Percentiles rank a stretch among this genome's conserved stretches.
phyloP scores from a whole-genome alignment of 306 rosid genomes.

The Prunus kanzakura region DNA sequence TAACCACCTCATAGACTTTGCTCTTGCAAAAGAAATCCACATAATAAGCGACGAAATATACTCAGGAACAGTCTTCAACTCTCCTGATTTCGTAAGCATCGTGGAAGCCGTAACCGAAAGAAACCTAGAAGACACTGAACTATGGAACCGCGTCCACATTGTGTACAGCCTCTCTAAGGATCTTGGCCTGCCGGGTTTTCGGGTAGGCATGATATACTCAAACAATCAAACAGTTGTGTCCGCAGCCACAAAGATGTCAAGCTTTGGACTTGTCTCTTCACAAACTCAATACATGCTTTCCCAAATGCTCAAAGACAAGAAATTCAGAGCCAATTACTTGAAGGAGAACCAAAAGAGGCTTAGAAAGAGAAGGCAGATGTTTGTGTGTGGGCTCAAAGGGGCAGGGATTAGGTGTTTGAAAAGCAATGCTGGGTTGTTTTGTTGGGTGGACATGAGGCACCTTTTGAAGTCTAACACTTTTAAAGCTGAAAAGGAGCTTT shows the following conservation, averaged over 20 bases:
- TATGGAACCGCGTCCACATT: constrained; percentile 45
- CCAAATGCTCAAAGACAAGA: constrained; percentile 42
- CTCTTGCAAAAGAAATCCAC: constrained; percentile 42
- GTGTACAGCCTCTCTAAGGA: constrained; percentile 81
- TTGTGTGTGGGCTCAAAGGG: constrained; percentile 44
- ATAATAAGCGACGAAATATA: constrained; percentile 82
- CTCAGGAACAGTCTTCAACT: constrained; percentile 61
- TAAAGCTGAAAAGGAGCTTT: constrained; percentile 74
- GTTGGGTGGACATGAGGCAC: constrained; percentile 88
- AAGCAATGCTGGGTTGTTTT: constrained; percentile 76
- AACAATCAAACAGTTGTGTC: constrained; percentile 41
- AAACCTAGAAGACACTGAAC: neutral
- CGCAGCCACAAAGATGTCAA: constrained; percentile 89
- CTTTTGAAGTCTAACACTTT: constrained; percentile 40
- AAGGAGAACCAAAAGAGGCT: constrained; percentile 43
- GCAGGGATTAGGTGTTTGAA: constrained; percentile 57
- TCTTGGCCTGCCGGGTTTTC: constrained; percentile 67
- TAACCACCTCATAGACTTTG: constrained; percentile 47
- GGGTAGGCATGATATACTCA: constrained; percentile 84
- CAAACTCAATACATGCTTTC: constrained; percentile 73
- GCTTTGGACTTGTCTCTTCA: constrained; percentile 75
- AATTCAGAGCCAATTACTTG: constrained; percentile 43
- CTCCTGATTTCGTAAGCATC: constrained; percentile 52
- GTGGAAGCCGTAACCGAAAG: constrained; percentile 33
- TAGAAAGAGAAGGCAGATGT: constrained; percentile 39